Conservation (phyloP, 495 filamentous ascomycete genomes). For the Copromyces sp. region DNA sequence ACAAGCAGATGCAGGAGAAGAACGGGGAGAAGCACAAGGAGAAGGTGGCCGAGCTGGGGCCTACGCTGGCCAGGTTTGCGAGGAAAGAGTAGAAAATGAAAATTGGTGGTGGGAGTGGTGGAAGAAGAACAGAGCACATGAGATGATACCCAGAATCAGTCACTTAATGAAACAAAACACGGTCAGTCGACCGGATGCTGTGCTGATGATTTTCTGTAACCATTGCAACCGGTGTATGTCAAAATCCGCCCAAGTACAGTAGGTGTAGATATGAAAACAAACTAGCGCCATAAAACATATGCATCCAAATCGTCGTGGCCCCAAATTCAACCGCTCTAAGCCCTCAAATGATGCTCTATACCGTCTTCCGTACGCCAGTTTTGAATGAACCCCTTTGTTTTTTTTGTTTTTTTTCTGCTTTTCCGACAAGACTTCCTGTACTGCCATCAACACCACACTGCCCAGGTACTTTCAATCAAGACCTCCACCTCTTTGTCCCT, state of each 20-base stretch:
- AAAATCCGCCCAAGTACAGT: no score
- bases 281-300: neutral
- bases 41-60: conserved; percentile 35
- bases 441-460: neutral
- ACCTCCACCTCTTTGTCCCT: neutral
- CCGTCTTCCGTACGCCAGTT: neutral
- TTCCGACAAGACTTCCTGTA: neutral
- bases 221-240: neutral
- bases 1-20: conserved; percentile 33
- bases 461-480: no score
- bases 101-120: neutral
- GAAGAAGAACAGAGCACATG: neutral
- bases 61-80: conserved; percentile 36
- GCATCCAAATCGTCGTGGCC: neutral
- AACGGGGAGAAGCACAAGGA: conserved; percentile 31
- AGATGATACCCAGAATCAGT: conserved; percentile 20
- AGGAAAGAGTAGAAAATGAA: conserved; percentile 30
- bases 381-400: neutral
- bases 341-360: neutral
- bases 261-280: no score
- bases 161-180: neutral
- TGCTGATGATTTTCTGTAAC: neutral
- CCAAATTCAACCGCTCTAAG: neutral
- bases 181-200: neutral
- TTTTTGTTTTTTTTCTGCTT: neutral